Conservation (phyloP, 306 rosid genomes). For the Prunus mume region DNA sequence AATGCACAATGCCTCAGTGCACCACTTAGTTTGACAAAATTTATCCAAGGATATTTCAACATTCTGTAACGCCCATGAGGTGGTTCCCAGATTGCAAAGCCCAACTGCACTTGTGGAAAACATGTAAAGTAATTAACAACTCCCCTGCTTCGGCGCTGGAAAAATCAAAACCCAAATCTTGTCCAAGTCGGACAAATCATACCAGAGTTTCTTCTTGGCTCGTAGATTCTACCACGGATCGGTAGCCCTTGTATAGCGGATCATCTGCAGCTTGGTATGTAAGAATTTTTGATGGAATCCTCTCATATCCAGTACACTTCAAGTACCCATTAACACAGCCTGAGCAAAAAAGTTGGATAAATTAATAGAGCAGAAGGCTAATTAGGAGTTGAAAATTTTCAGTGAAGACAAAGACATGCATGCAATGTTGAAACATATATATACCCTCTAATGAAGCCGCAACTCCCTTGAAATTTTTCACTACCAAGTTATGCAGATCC, state of each 20-base stretch:
- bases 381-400: neutral
- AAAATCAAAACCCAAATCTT: neutral
- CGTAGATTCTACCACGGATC: conserved; percentile 55
- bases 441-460: conserved; percentile 64
- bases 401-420: neutral
- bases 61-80: conserved; percentile 66
- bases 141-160: neutral
- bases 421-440: neutral
- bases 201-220: conserved; percentile 72
- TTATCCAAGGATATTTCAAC: conserved; percentile 62
- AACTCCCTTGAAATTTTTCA: conserved; percentile 54
- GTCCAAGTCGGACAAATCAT: neutral
- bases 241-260: conserved; percentile 56
- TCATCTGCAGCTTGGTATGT: conserved; percentile 67
- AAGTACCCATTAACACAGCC: conserved; percentile 62
- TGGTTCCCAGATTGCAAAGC: conserved; percentile 76
- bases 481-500: conserved; percentile 69
- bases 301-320: conserved; percentile 52
- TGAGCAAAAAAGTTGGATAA: conserved; percentile 3
- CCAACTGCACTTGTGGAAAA: conserved; percentile 38
- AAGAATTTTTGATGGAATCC: conserved; percentile 57
- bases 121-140: neutral
- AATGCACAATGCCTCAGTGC: conserved; percentile 71
- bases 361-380: neutral
- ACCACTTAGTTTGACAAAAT: conserved; percentile 54